phyloP scores from a whole-genome alignment of 352 stramenopile genomes.

The Globisporangium viniferum region DNA sequence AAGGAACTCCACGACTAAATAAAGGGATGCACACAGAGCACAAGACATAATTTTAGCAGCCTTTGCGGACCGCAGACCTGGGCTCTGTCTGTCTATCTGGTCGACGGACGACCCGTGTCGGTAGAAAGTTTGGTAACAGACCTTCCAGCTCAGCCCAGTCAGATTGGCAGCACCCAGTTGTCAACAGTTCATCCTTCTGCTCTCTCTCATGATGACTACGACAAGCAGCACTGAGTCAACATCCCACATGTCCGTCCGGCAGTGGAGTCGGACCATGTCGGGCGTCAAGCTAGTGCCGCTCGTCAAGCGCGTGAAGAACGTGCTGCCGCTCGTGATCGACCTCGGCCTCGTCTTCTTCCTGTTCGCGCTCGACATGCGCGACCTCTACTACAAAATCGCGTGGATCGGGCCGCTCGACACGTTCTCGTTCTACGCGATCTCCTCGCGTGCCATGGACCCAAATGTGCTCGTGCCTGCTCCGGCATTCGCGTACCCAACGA shows the following conservation, averaged over 20 bases:
- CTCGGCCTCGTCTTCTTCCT: constrained; percentile 11
- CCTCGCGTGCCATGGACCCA: constrained; percentile 17
- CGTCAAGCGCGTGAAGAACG: background rate
- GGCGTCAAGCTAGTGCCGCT: constrained; percentile 2
- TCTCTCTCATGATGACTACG: background rate
- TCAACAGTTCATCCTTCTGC: too few species aligned
- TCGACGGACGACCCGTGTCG: too few species aligned
- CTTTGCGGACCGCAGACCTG: too few species aligned
- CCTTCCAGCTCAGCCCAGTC: too few species aligned
- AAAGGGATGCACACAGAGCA: background rate
- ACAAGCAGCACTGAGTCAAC: background rate
- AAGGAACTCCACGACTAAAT: background rate
- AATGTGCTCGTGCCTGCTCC: background rate
- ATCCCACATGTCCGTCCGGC: background rate
- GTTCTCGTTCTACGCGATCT: constrained; percentile 35
- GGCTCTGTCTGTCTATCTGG: too few species aligned
- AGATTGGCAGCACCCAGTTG: too few species aligned
- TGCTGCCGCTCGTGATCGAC: constrained; percentile 7
- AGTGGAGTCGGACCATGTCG: background rate
- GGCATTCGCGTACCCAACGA: background rate
- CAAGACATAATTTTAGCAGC: too few species aligned
- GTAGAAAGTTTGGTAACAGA: too few species aligned
- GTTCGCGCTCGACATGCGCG: constrained; percentile 29
- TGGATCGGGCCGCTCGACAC: constrained; percentile 49
- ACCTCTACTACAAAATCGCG: constrained; percentile 52